Base-by-base conservation (phyloP, 169 alveolate species). In the Eimeria praecox region DNA sequence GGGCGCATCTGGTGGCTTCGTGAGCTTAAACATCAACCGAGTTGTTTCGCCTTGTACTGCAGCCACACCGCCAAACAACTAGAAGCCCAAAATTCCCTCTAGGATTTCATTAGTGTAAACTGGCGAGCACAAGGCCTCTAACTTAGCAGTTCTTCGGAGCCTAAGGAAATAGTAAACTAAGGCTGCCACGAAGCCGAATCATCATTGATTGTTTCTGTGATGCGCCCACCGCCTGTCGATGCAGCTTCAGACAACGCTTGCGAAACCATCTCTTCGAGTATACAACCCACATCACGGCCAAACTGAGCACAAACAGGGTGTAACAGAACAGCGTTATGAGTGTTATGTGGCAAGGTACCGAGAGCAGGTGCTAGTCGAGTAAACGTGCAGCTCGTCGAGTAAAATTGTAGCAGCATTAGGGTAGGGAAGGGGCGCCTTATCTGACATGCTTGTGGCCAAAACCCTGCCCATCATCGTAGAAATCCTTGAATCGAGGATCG, bases 21-120 rank as follows among this genome's bases (percentile, higher is more conserved):
- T 16, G 6, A 77, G 10, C 35, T 9, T 4, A 40, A 38, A 42
- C 18, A 24, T 0, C 64, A 18, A 3, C 10, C 38, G 59, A n/a
- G 87, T 77, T 42, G 87, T 77, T 44, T 24, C 59, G 54, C 59
- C 87, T 0, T 16, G 30, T 24, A 46, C 87, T 77, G 87, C 87
- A 77, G 27, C 35, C 52, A 38, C 35, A 77, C 9, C 59, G 64
- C 20, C 59, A 42, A 24, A 40, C 40, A 10, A 24, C 87, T 40
- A 24, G 64, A 42, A 22, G 87, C 18, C 44, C 38, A 77, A 24
- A 0, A 27, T 8, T 40, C 64, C 87, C 24, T 22, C 40, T 9
- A 77, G 59, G 22, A 46, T 46, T 77, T 8, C 54, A 77, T 6
- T 77, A 20, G 24, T 4, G 64, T 8, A 42, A 40, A 3, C 16